Evolutionary conservation across 257 asterid species (phyloP).

Genomic region (Asclepias syriaca): DNA sequence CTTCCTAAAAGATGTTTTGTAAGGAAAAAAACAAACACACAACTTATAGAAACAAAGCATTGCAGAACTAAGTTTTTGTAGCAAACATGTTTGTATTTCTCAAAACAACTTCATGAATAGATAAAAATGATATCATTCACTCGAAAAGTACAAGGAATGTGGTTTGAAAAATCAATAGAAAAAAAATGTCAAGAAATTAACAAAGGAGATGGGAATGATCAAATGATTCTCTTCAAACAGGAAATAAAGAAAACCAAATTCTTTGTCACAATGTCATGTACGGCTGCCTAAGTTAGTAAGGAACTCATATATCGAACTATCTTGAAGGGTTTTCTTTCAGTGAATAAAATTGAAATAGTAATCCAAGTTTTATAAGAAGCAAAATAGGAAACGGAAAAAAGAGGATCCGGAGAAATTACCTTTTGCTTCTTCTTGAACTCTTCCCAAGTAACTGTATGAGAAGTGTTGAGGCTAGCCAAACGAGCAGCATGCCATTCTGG

Average conservation of each 20-base stretch:
- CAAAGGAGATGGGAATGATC: neutral
- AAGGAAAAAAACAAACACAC: slow-evolving; percentile 22
- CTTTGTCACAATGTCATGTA: neutral
- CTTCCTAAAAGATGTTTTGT: slow-evolving; percentile 71
- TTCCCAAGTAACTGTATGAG: slow-evolving; percentile 98
- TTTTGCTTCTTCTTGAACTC: slow-evolving; percentile 93
- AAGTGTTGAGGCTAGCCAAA: slow-evolving; percentile 92
- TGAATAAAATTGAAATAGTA: neutral
- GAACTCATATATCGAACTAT: neutral
- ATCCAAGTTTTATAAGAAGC: neutral
- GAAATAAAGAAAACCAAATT: neutral
- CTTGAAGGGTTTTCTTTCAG: neutral
- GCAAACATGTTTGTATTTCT: neutral
- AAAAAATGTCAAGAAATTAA: neutral
- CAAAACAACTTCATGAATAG: neutral
- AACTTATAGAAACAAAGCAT: neutral
- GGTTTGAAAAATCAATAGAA: neutral
- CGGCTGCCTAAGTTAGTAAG: neutral
- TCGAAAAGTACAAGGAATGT: neutral
- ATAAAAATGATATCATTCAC: neutral
- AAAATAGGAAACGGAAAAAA: neutral
- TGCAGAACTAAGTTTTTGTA: neutral
- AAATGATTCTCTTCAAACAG: neutral
- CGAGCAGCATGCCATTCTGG: slow-evolving; percentile 99
- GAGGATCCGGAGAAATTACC: slow-evolving; percentile 37